phyloP scores from a whole-genome alignment of 129 eudicot species.

The Solidago caesia region DNA sequence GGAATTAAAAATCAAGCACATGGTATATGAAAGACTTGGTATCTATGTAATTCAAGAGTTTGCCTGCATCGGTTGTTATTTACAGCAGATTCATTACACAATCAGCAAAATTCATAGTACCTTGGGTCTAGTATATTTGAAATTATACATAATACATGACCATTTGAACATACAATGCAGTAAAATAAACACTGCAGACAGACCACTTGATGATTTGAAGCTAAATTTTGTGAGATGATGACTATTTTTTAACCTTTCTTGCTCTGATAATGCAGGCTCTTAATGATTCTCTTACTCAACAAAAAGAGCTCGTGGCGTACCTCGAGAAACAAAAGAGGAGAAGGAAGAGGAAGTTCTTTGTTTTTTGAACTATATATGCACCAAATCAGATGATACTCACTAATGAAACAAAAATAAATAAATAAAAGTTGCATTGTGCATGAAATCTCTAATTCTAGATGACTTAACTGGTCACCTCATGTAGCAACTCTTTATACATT shows the following conservation, averaged over 20 bases:
- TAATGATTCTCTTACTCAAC: constrained; percentile 46
- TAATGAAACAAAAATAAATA: background rate
- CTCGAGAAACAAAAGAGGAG: constrained; percentile 69
- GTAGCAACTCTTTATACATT: background rate
- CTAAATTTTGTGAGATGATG: background rate
- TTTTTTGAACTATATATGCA: constrained; percentile 27
- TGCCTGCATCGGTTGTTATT: background rate
- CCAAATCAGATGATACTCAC: constrained; percentile 12
- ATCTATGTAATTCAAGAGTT: background rate
- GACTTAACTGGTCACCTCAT: background rate
- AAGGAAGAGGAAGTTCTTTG: constrained; percentile 62
- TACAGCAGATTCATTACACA: background rate
- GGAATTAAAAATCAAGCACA: background rate
- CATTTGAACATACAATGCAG: background rate
- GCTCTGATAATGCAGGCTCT: constrained; percentile 46
- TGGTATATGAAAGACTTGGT: background rate
- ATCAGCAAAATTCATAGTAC: too few relatives aligned
- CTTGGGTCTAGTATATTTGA: too few relatives aligned
- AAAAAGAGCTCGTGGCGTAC: constrained; percentile 58
- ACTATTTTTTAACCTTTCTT: background rate
- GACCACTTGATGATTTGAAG: background rate
- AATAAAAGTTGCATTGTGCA: constrained; percentile 23
- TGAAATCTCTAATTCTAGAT: constrained; percentile 12
- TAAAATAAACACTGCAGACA: background rate
- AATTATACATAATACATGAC: background rate